These are phyloP conservation scores for Trypanosoma theileri DNA, from an alignment of 208 protist species.

Conservation along the genomic window DNA sequence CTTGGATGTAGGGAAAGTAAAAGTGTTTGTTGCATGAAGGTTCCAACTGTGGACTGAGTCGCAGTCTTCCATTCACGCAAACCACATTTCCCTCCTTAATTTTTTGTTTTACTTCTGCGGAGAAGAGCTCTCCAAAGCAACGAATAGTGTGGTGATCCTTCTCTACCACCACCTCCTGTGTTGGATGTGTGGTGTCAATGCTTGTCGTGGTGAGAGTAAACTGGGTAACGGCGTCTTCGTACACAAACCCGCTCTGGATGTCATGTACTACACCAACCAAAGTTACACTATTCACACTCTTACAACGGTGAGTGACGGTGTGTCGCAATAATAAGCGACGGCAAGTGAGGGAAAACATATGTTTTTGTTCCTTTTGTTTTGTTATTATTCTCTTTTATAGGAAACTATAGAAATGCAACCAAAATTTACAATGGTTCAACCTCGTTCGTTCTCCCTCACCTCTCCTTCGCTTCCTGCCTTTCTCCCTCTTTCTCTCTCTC, in stretches of 20 bases:
- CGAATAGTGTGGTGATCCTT: slow-evolving; percentile 92
- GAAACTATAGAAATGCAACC: background rate
- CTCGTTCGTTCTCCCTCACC: background rate
- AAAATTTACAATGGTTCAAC: background rate
- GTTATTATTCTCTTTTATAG: no score
- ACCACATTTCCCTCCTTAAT: slow-evolving; percentile 86
- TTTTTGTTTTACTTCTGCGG: slow-evolving; percentile 66
- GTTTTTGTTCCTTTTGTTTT: background rate
- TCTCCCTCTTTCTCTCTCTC: background rate
- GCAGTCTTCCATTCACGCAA: slow-evolving; percentile 83
- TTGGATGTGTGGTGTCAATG: slow-evolving; percentile 74
- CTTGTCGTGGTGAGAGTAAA: slow-evolving; percentile 91
- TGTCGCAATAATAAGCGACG: slow-evolving; percentile 21
- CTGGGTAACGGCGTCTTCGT: slow-evolving; percentile 89
- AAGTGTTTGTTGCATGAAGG: slow-evolving; percentile 86
- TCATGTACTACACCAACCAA: slow-evolving; percentile 91
- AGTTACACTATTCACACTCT: slow-evolving; percentile 86
- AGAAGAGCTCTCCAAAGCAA: slow-evolving; percentile 89
- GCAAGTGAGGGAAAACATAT: slow-evolving; percentile 16
- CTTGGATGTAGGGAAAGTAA: slow-evolving; percentile 92
- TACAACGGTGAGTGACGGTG: slow-evolving; percentile 8
- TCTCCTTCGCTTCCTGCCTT: background rate
- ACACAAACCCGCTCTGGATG: slow-evolving; percentile 88
- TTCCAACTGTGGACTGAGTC: slow-evolving; percentile 89
- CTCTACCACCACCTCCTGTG: slow-evolving; percentile 81